A percentile compares a stretch with the other conserved stretches of the same genome.
Evolutionary conservation across 1,139 yeast genomes (phyloP).

Genomic region (Nadsonia starkeyi-henricii): DNA sequence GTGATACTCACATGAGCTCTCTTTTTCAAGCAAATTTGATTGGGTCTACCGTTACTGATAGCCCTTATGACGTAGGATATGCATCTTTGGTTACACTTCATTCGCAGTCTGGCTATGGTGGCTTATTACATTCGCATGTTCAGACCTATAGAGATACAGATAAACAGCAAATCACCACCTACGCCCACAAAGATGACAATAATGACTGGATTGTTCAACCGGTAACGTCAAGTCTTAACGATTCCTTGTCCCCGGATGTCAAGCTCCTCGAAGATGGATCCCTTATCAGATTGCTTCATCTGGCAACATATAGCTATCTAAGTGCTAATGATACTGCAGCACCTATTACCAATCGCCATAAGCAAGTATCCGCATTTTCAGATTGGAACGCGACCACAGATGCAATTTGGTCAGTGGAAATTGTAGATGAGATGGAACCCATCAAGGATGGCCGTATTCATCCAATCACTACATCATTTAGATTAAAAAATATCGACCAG

Average conservation of each 20-base stretch:
- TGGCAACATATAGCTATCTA: conserved; percentile 71
- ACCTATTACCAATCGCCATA: conserved; percentile 52
- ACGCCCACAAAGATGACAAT: conserved; percentile 82
- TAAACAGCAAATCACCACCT: conserved; percentile 93
- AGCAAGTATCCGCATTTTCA: conserved; percentile 62
- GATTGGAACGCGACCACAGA: conserved; percentile 74
- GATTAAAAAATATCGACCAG: conserved; percentile 52
- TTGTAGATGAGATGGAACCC: conserved; percentile 58
- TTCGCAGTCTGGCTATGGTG: conserved; percentile 86
- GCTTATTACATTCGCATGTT: conserved; percentile 85
- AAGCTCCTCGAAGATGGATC: conserved; percentile 59
- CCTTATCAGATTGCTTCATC: conserved; percentile 65
- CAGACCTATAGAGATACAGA: conserved; percentile 91
- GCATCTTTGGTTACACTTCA: conserved; percentile 72
- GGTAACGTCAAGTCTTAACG: conserved; percentile 28
- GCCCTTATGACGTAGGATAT: conserved; percentile 77
- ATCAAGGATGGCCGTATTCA: conserved; percentile 56
- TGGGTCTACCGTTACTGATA: conserved; percentile 68
- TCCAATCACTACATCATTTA: conserved; percentile 75
- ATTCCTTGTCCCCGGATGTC: conserved; percentile 33
- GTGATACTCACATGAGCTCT: conserved; percentile 95
- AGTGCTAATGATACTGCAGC: conserved; percentile 79
- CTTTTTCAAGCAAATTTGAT: conserved; percentile 85
- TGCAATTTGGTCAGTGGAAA: conserved; percentile 89
- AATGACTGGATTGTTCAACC: conserved; percentile 77